Percentiles rank a stretch among this genome's conserved stretches.
phyloP scores from a whole-genome alignment of 352 stramenopile species.

The Phytophthora syringae region DNA sequence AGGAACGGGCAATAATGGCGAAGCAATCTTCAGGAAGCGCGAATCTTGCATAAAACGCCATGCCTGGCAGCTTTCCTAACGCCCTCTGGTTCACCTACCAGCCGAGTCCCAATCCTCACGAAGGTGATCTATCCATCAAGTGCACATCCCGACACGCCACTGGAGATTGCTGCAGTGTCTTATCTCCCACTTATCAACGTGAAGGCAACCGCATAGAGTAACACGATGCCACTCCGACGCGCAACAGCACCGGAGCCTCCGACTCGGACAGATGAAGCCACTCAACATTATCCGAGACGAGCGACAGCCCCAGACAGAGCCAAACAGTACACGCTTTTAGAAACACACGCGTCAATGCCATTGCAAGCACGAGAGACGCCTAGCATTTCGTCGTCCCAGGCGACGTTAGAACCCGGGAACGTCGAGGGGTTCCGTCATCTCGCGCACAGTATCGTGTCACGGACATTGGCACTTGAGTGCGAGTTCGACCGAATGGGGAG shows the following conservation, averaged over 20 bases:
- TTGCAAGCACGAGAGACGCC: constrained; percentile 9
- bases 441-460: constrained; percentile 53
- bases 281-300: constrained; percentile 22
- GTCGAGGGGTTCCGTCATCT: constrained; percentile 46
- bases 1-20: constrained; percentile 20
- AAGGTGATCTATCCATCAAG: constrained; percentile 9
- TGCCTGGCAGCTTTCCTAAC: constrained; percentile 11
- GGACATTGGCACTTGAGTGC: constrained; percentile 55
- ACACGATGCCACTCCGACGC: constrained; percentile 36
- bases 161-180: background rate
- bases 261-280: constrained; percentile 17
- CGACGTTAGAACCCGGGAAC: constrained; percentile 36
- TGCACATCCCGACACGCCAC: constrained; percentile 21
- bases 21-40: constrained; percentile 6
- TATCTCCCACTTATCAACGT: constrained; percentile 26
- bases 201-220: constrained; percentile 21
- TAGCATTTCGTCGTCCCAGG: constrained; percentile 26
- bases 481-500: constrained; percentile 42
- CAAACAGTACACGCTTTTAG: constrained; percentile 20
- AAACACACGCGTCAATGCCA: constrained; percentile 21
- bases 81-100: constrained; percentile 34
- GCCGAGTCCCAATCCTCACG: constrained; percentile 31
- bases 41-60: constrained; percentile 3
- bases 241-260: constrained; percentile 23
- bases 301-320: constrained; percentile 23